Conservation (phyloP, 2,329 filamentous ascomycete genomes). For the Neonectria punicea region DNA sequence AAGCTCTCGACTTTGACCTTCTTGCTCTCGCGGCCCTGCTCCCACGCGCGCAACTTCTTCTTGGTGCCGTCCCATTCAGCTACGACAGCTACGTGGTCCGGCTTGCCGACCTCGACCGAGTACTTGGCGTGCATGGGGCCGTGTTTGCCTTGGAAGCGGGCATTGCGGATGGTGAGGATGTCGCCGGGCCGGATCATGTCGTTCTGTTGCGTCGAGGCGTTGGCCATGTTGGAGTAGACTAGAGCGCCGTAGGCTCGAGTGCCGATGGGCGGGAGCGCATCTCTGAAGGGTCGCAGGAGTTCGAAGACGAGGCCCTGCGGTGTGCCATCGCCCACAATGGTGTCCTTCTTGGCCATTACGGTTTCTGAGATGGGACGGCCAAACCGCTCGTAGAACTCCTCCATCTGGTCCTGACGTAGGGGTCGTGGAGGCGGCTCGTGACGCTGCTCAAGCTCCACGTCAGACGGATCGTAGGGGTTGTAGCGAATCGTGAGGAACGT, state of each 20-base stretch:
- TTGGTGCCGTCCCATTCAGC: conserved; percentile 98
- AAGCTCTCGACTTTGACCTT: conserved; percentile 96
- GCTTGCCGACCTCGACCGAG: conserved; percentile 84
- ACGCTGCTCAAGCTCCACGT: conserved; percentile 82
- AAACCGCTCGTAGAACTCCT: conserved; percentile 83
- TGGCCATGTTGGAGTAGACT: conserved; percentile 94
- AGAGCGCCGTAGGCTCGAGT: conserved; percentile 89
- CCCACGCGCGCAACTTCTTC: conserved; percentile 96
- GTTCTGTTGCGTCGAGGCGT: conserved; percentile 87
- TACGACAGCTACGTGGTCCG: conserved; percentile 89
- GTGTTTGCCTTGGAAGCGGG: conserved; percentile 93
- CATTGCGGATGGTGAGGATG: conserved; percentile 91
- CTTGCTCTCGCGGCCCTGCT: conserved; percentile 92
- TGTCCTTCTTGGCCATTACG: conserved; percentile 78
- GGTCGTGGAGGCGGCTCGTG: conserved; percentile 85
- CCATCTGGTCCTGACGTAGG: conserved; percentile 92
- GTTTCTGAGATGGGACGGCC: conserved; percentile 81
- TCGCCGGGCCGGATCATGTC: conserved; percentile 96
- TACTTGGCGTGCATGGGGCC: conserved; percentile 97
- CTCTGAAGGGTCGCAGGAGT: conserved; percentile 77
- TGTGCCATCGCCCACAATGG: conserved; percentile 84
- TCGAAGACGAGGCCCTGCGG: conserved; percentile 82
- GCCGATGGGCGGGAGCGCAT: conserved; percentile 85
- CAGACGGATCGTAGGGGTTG: conserved; percentile 77
- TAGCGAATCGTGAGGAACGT: conserved; percentile 86